Evolutionary conservation across 1,284 basidiomycete genomes (phyloP).

Genomic region (Neolentinus lepideus): DNA sequence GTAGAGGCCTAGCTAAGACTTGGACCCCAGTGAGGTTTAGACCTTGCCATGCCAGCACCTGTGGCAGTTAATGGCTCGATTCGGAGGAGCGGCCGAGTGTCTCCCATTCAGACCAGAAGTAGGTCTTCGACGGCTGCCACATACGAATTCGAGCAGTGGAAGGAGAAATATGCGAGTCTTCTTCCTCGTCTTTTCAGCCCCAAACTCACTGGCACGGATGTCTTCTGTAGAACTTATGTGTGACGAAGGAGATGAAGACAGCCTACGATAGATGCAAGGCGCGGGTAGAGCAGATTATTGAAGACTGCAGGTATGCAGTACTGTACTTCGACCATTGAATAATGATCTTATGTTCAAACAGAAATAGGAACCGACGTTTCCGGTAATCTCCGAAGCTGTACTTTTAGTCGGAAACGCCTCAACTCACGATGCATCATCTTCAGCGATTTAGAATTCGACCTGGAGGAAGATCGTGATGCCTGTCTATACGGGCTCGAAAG

Average conservation of each 20-base stretch:
- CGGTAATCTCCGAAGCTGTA: background rate
- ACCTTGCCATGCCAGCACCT: no score
- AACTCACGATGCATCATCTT: background rate
- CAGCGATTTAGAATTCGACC: conserved; percentile 2
- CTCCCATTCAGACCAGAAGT: no score
- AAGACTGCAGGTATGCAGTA: background rate
- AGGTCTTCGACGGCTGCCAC: no score
- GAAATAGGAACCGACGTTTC: background rate
- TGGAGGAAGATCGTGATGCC: background rate
- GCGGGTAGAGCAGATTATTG: background rate
- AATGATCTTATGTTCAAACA: background rate
- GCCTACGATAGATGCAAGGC: background rate
- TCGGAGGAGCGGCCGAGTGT: no score
- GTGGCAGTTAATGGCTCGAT: no score
- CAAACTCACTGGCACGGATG: no score
- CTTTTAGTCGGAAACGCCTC: background rate
- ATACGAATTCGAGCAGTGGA: background rate
- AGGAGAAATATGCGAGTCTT: background rate
- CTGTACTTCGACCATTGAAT: background rate
- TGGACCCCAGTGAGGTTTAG: no score
- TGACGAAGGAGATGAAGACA: background rate
- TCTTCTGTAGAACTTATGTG: background rate
- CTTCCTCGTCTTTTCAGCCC: no score
- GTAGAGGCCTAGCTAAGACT: no score
- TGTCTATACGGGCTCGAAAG: background rate